These are phyloP conservation scores for Achlya hypogyna DNA, from an alignment of 352 stramenopile species.

Conservation along the genomic window DNA sequence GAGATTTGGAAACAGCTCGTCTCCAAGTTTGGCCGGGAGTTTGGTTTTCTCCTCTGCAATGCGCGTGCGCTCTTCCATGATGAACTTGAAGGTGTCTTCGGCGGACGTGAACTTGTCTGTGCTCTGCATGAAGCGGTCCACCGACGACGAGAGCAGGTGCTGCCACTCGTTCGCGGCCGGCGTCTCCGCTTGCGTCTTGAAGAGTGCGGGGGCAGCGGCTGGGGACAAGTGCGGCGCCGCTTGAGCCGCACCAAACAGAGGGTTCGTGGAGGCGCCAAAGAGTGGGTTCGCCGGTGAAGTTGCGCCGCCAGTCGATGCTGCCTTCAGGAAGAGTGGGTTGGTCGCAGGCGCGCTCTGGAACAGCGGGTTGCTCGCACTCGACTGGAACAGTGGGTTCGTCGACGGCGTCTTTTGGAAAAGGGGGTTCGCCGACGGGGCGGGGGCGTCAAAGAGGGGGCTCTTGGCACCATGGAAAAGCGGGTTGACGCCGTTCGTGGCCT, in stretches of 20 bases:
- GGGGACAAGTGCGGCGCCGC: constrained; percentile 10
- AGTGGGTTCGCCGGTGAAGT: too few relatives aligned
- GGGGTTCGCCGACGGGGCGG: neutral
- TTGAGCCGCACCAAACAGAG: constrained; percentile 8
- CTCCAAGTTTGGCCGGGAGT: constrained; percentile 24
- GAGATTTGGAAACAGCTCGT: constrained; percentile 16
- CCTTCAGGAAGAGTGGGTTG: constrained; percentile 59
- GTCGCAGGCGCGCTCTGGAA: neutral
- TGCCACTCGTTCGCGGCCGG: constrained; percentile 61
- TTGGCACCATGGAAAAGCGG: neutral
- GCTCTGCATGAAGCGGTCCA: constrained; percentile 47
- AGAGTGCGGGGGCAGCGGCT: neutral
- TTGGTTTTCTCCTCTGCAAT: constrained; percentile 51
- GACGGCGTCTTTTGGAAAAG: constrained; percentile 13
- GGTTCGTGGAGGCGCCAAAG: constrained; percentile 29
- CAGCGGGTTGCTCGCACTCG: constrained; percentile 7
- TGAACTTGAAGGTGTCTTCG: constrained; percentile 46
- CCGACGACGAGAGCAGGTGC: constrained; percentile 53
- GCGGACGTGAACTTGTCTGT: constrained; percentile 35
- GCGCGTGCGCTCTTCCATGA: constrained; percentile 51
- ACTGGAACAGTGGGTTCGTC: too few relatives aligned
- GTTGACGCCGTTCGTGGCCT: neutral
- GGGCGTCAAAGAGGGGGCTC: neutral
- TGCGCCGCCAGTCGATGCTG: too few relatives aligned
- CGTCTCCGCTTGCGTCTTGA: constrained; percentile 26